Percentiles rank a stretch among this genome's conserved stretches.
phyloP scores from a whole-genome alignment of 768 basidiomycete species.

The Neoboletus brunneissimus region DNA sequence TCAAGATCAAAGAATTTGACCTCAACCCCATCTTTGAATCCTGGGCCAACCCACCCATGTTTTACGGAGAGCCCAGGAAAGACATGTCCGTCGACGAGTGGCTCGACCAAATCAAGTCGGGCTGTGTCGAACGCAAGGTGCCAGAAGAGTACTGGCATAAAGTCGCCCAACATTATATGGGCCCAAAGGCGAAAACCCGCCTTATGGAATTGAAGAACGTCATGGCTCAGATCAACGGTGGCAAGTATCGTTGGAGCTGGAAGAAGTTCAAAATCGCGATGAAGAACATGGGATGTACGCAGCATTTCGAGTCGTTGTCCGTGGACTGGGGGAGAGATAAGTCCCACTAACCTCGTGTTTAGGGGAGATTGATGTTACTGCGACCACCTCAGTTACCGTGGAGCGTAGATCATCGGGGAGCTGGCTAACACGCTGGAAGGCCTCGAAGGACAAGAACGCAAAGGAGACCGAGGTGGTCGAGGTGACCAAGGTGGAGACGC shows the following conservation, averaged over 20 bases:
- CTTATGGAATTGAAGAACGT: slow-evolving; percentile 71
- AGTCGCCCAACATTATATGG: slow-evolving; percentile 75
- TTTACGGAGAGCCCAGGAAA: slow-evolving; percentile 65
- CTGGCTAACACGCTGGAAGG: slow-evolving; percentile 50
- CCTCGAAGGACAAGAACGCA: slow-evolving; percentile 34
- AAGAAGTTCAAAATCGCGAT: slow-evolving; percentile 78
- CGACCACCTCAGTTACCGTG: slow-evolving; percentile 61
- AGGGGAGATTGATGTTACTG: slow-evolving; percentile 68
- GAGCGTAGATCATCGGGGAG: slow-evolving; percentile 46
- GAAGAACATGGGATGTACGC: slow-evolving; percentile 79
- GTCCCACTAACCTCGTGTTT: neutral
- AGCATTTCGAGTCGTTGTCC: neutral
- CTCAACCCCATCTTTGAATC: slow-evolving; percentile 62
- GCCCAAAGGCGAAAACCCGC: slow-evolving; percentile 60
- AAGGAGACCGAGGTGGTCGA: slow-evolving; percentile 36
- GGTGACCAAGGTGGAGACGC: slow-evolving; percentile 23
- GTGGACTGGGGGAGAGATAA: neutral
- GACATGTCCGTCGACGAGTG: slow-evolving; percentile 70
- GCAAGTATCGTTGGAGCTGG: slow-evolving; percentile 81
- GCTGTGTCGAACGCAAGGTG: slow-evolving; percentile 66
- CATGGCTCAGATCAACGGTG: slow-evolving; percentile 70
- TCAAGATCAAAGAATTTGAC: slow-evolving; percentile 78
- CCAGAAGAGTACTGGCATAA: slow-evolving; percentile 84
- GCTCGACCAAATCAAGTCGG: slow-evolving; percentile 67
- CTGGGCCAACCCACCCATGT: slow-evolving; percentile 67